A percentile compares a stretch with the other conserved stretches of the same genome.
Conservation (phyloP, 352 stramenopile species). For the Phytophthora podocarpi region DNA sequence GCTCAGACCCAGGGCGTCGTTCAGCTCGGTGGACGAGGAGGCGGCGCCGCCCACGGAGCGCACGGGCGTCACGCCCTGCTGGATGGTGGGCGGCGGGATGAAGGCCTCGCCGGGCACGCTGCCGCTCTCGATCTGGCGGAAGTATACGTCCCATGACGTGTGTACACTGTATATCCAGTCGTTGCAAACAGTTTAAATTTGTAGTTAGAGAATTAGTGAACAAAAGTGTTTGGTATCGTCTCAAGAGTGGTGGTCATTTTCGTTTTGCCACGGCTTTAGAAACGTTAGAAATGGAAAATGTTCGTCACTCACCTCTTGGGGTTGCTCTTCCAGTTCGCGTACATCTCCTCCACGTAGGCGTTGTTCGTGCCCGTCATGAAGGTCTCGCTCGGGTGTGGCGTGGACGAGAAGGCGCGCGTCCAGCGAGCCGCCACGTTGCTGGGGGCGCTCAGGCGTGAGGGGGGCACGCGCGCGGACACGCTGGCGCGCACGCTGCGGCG, state of each 20-base stretch:
- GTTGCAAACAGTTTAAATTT: too few relatives aligned
- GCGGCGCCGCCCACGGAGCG: conserved; percentile 43
- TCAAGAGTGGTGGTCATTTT: conserved; percentile 4
- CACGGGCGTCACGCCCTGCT: conserved; percentile 73
- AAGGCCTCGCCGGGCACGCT: conserved; percentile 82
- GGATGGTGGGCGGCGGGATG: conserved; percentile 81
- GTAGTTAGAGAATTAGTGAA: background rate
- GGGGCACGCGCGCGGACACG: conserved; percentile 24
- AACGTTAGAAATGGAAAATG: background rate
- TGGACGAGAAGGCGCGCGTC: conserved; percentile 62
- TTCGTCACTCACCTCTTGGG: conserved; percentile 59
- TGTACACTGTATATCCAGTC: conserved; percentile 64
- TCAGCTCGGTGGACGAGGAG: conserved; percentile 50
- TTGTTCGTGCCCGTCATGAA: conserved; percentile 95
- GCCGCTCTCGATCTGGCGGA: conserved; percentile 80
- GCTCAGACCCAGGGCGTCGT: conserved; percentile 91
- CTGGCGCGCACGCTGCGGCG: conserved; percentile 50
- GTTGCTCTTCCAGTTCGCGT: conserved; percentile 92
- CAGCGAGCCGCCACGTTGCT: conserved; percentile 25
- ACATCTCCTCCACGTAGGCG: conserved; percentile 98
- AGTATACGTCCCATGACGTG: conserved; percentile 90
- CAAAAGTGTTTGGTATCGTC: background rate
- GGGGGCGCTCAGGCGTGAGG: conserved; percentile 4
- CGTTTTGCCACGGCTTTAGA: conserved; percentile 27
- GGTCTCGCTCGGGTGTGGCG: conserved; percentile 82